A percentile compares a stretch with the other conserved stretches of the same genome.
Conservation (phyloP, 2,329 filamentous ascomycete genomes). For the Aspergillus sp. region DNA sequence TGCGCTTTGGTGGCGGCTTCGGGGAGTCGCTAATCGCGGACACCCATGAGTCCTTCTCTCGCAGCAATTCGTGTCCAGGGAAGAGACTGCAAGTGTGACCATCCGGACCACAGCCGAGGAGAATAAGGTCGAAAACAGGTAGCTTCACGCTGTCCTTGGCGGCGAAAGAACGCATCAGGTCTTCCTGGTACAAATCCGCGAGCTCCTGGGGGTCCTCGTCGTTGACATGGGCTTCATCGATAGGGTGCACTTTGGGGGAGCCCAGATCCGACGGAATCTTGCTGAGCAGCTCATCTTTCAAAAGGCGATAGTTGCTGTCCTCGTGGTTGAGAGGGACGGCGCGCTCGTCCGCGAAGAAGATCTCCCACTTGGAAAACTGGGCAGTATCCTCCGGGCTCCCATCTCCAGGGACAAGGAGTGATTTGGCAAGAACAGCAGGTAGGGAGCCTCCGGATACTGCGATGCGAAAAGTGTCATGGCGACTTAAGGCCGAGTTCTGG, state of each 20-base stretch:
- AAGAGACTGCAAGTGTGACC: slow-evolving; percentile 97
- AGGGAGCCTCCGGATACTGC: slow-evolving; percentile 93
- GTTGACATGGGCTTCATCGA: slow-evolving; percentile 65
- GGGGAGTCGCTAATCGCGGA: slow-evolving; percentile 88
- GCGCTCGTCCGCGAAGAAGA: slow-evolving; percentile 98
- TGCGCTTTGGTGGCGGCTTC: slow-evolving; percentile 86
- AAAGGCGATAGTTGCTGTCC: slow-evolving; percentile 89
- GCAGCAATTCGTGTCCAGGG: slow-evolving; percentile 81
- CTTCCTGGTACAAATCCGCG: slow-evolving; percentile 90
- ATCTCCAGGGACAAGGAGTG: slow-evolving; percentile 64
- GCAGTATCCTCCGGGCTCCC: slow-evolving; percentile 60
- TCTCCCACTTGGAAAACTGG: slow-evolving; percentile 86
- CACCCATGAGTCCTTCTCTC: slow-evolving; percentile 88
- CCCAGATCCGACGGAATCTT: slow-evolving; percentile 72
- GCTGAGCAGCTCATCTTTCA: slow-evolving; percentile 84
- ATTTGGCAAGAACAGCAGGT: slow-evolving; percentile 81
- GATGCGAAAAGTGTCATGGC: slow-evolving; percentile 84
- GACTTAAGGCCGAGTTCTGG: slow-evolving; percentile 75
- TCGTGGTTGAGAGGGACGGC: slow-evolving; percentile 86
- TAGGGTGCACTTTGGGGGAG: slow-evolving; percentile 72
- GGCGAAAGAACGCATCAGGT: slow-evolving; percentile 81
- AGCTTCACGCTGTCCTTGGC: slow-evolving; percentile 90
- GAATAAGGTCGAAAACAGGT: slow-evolving; percentile 89
- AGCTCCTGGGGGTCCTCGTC: slow-evolving; percentile 88
- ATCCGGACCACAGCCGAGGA: slow-evolving; percentile 92